Evolutionary conservation across 1,284 basidiomycete species (phyloP), one percentile per base, ranked within the genome.

Genomic region (Melampsora abietis-canadensis): DNA sequence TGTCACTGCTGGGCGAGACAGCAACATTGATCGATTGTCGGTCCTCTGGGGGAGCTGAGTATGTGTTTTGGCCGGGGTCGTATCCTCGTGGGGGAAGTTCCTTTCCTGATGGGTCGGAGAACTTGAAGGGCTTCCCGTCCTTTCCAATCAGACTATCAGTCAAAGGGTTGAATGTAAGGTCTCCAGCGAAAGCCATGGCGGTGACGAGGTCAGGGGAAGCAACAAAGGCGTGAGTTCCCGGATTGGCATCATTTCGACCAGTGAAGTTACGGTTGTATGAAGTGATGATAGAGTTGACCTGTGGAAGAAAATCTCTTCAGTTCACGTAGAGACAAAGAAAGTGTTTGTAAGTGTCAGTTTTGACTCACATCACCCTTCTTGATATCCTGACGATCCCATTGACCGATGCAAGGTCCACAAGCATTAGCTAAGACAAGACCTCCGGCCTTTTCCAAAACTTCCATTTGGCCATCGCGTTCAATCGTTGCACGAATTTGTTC

Each of bases 251-350:
- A 85, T 98, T 98, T 83, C 95, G 93, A 77, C 94, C 95, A 79
- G 95, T 98, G 86, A 98, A 98, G 90, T 98, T 98, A 84, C 96
- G 94, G 89, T 98, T 98, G 89, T 98, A 98, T 31, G 94, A 98
- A 69, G 95, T 96, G 85, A 98, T 92, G 86, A 83, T 83, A 77
- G 97, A 82, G 60, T 75, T 75, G 19, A 75, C 65, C 72, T 75
- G 40, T 21, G 40, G 15, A 31, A 37, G 37, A 60, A 2, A 48
- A 66, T n/a, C 14, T 17, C 40, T 37, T 66, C 14, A 73, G 51
- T 40, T 59, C 44, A 51, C 17, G 44, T 46, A 6, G 47, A 68
- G 40, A 62, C 60, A 24, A 54, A 6, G 21, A 47, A 30, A 54
- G n/a, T 44, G 40, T 44, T 44, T 44, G 8, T 10, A 12, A 8